Evolutionary conservation across 352 stramenopile species (phyloP).

Genomic region (Globisporangium nunn): DNA sequence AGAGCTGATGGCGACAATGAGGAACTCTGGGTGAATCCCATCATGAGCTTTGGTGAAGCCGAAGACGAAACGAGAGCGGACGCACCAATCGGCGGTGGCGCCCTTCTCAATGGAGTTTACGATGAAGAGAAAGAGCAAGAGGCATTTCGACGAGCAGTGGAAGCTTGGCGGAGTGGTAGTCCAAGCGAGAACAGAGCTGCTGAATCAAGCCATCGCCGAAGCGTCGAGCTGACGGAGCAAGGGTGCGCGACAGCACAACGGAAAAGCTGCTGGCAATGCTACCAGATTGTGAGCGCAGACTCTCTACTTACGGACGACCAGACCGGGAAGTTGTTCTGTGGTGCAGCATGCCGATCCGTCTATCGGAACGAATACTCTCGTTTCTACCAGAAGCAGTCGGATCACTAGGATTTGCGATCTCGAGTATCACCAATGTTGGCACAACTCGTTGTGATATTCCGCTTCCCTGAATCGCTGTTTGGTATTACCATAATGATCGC

Average conservation of each 20-base stretch:
- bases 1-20: slow-evolving; percentile 22
- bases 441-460: background rate
- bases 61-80: slow-evolving; percentile 7
- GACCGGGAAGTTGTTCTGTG: slow-evolving; percentile 54
- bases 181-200: background rate
- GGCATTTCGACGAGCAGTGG: slow-evolving; percentile 48
- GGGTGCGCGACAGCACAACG: slow-evolving; percentile 28
- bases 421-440: background rate
- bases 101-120: slow-evolving; percentile 50
- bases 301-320: slow-evolving; percentile 31
- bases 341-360: slow-evolving; percentile 20
- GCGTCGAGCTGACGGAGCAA: slow-evolving; percentile 41
- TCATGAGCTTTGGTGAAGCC: slow-evolving; percentile 10
- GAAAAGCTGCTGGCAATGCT: slow-evolving; percentile 83
- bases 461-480: no score
- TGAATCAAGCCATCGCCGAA: background rate
- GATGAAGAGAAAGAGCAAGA: slow-evolving; percentile 66
- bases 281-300: slow-evolving; percentile 40
- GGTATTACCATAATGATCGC: background rate
- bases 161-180: slow-evolving; percentile 42
- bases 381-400: slow-evolving; percentile 29
- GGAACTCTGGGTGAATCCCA: slow-evolving; percentile 61
- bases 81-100: slow-evolving; percentile 16
- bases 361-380: slow-evolving; percentile 52
- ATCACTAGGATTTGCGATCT: background rate